These are phyloP conservation scores for Ascochyta viciae-villosae DNA, from an alignment of 2,329 filamentous ascomycete genomes.

Conservation along the genomic window DNA sequence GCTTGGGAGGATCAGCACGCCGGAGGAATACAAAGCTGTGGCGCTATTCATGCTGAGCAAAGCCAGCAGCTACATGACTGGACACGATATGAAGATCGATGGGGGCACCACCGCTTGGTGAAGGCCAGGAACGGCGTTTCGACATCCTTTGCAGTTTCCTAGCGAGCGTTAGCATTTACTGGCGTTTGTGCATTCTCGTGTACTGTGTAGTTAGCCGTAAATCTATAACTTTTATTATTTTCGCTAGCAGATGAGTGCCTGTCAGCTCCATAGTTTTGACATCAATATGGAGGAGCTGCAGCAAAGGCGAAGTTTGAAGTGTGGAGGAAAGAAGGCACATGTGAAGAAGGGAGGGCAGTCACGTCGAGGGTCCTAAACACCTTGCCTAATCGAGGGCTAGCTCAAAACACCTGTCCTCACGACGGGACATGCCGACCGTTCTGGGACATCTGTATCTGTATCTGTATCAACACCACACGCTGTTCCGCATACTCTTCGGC, in stretches of 20 bases:
- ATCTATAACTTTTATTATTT: too few relatives aligned
- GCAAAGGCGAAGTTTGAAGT: background rate
- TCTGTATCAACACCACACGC: conserved; percentile 23
- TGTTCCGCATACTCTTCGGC: conserved; percentile 23
- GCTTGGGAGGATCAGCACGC: conserved; percentile 59
- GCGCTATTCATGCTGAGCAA: conserved; percentile 45
- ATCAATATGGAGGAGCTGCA: too few relatives aligned
- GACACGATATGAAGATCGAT: conserved; percentile 43
- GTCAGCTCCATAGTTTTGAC: too few relatives aligned
- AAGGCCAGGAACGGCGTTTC: background rate
- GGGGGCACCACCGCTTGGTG: conserved; percentile 47
- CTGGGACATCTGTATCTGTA: conserved; percentile 4
- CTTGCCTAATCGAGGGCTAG: conserved; percentile 22
- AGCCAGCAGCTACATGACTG: conserved; percentile 49
- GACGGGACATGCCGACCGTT: conserved; percentile 12
- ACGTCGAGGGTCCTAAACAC: conserved; percentile 13
- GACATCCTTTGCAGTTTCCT: background rate
- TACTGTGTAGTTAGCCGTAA: too few relatives aligned
- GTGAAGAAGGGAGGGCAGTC: background rate
- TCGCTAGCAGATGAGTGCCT: too few relatives aligned
- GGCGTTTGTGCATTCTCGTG: too few relatives aligned
- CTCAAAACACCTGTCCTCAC: conserved; percentile 46
- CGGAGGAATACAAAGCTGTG: conserved; percentile 46
- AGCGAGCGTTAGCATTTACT: background rate
- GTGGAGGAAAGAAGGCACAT: background rate